Conservation (phyloP, 2,329 filamentous ascomycete genomes). For the Aureobasidium musti region DNA sequence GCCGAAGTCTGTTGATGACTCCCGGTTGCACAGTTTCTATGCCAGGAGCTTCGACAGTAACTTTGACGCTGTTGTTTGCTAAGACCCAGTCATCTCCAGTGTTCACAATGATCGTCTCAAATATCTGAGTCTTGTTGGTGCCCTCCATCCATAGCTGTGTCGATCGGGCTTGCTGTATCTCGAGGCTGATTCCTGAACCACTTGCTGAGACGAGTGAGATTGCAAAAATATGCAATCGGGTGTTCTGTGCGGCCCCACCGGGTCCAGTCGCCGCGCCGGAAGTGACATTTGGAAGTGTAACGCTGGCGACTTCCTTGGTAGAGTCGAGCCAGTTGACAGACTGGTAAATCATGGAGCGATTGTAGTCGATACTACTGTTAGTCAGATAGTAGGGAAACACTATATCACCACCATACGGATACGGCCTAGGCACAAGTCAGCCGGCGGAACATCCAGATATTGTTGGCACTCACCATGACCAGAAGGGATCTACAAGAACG, state of each 20-base stretch:
- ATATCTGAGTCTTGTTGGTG: conserved; percentile 45
- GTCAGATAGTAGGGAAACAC: conserved; percentile 46
- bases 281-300: conserved; percentile 45
- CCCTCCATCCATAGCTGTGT: conserved; percentile 47
- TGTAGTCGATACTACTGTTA: conserved; percentile 43
- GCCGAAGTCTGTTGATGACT: conserved; percentile 45
- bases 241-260: conserved; percentile 37
- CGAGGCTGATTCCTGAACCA: conserved; percentile 36
- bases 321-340: conserved; percentile 46
- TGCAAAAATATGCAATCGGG: conserved; percentile 46
- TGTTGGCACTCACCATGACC: conserved; percentile 37
- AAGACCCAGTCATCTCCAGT: conserved; percentile 42
- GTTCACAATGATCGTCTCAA: conserved; percentile 45
- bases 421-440: conserved; percentile 34
- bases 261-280: conserved; percentile 40
- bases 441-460: not conserved
- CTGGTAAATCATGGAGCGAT: conserved; percentile 47
- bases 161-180: conserved; percentile 46
- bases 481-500: conserved; percentile 45
- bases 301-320: conserved; percentile 43
- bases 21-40: conserved; percentile 42
- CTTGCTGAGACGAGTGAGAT: conserved; percentile 41
- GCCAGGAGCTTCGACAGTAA: conserved; percentile 41
- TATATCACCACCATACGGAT: conserved; percentile 47
- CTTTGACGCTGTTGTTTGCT: conserved; percentile 41